phyloP scores from a whole-genome alignment of 257 asterid genomes.

The Solanum pennellii region DNA sequence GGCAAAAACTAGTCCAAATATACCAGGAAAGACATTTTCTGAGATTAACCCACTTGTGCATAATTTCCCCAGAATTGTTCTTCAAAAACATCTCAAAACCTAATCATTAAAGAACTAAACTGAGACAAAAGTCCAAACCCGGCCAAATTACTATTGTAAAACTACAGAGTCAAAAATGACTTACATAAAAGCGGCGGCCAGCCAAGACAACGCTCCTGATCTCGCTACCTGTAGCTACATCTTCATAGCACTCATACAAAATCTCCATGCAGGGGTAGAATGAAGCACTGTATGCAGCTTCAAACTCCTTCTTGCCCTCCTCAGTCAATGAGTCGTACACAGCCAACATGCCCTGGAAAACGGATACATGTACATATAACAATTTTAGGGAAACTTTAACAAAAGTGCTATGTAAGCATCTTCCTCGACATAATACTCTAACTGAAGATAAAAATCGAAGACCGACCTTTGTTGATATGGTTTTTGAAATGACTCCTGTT shows the following conservation, averaged over 20 bases:
- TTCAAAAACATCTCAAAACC: background rate
- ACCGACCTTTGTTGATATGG: constrained; percentile 81
- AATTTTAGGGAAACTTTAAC: background rate
- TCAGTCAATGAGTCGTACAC: constrained; percentile 67
- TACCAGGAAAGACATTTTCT: background rate
- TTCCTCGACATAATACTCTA: background rate
- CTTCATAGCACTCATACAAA: constrained; percentile 91
- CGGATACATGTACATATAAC: background rate
- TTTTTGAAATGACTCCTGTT: constrained; percentile 74
- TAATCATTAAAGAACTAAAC: background rate
- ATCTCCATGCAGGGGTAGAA: constrained; percentile 98
- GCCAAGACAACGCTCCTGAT: constrained; percentile 94
- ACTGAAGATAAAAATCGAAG: background rate
- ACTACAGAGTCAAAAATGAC: background rate
- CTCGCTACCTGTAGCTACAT: constrained; percentile 91
- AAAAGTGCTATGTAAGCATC: background rate
- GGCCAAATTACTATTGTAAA: background rate
- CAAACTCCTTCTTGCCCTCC: constrained; percentile 76
- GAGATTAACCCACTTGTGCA: background rate
- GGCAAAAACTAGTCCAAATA: background rate
- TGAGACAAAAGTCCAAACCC: background rate
- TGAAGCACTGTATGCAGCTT: constrained; percentile 82
- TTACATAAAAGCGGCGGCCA: constrained; percentile 88
- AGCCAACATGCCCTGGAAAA: constrained; percentile 73
- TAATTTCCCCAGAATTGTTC: background rate